A percentile compares a stretch with the other conserved stretches of the same genome.
phyloP scores from a whole-genome alignment of 2,329 filamentous ascomycete species.

The Neonectria coccinea region DNA sequence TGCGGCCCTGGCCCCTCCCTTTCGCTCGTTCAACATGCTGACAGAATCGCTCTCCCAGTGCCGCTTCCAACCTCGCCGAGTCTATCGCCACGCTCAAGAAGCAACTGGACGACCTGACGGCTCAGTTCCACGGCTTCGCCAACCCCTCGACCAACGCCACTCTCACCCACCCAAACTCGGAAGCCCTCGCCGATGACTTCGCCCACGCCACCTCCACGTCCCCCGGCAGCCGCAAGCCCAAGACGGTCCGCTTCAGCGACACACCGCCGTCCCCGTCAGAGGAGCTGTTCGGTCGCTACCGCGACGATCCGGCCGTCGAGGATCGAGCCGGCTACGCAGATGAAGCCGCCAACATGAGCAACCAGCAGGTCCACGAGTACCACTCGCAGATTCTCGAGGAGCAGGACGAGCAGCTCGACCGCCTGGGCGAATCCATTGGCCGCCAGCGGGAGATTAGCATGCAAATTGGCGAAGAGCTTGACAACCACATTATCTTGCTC shows the following conservation, averaged over 20 bases:
- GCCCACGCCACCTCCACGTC: conserved; percentile 66
- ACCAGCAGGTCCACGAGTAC: conserved; percentile 88
- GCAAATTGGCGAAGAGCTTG: conserved; percentile 95
- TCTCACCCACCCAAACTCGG: conserved; percentile 73
- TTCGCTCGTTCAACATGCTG: conserved; percentile 17
- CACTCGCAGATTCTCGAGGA: conserved; percentile 85
- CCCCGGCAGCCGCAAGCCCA: conserved; percentile 57
- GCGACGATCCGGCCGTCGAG: conserved; percentile 69
- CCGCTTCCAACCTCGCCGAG: conserved; percentile 65
- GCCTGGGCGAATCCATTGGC: conserved; percentile 84
- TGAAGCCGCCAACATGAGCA: conserved; percentile 72
- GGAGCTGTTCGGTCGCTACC: conserved; percentile 69
- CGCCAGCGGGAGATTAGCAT: conserved; percentile 93
- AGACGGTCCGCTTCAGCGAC: conserved; percentile 90
- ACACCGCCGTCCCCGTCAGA: conserved; percentile 58
- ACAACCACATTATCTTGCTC: conserved; percentile 87
- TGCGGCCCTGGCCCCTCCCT: background rate
- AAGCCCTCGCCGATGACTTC: conserved; percentile 72
- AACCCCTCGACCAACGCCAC: conserved; percentile 62
- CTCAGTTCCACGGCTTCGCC: conserved; percentile 81
- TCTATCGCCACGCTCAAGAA: conserved; percentile 76
- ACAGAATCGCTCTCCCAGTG: conserved; percentile 51
- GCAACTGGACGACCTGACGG: conserved; percentile 80
- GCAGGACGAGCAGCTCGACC: conserved; percentile 94
- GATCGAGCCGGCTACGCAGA: conserved; percentile 69